Conservation (phyloP, 768 basidiomycete genomes). For the Thelephora ganbajun region DNA sequence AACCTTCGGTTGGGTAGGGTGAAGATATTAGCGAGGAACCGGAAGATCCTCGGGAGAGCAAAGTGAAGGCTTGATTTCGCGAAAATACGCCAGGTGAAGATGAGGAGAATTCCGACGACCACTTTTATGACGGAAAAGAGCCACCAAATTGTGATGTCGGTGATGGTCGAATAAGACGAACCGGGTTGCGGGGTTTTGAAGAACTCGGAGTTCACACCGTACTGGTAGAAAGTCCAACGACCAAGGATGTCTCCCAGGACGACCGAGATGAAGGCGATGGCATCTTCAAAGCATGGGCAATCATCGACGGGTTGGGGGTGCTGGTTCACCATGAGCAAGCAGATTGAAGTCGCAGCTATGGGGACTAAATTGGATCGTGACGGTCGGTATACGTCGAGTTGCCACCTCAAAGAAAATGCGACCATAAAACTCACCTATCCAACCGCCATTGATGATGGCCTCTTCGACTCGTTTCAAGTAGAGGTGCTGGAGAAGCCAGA, state of each 20-base stretch:
- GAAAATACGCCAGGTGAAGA: slow-evolving; percentile 80
- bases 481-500: slow-evolving; percentile 38
- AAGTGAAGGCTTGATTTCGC: slow-evolving; percentile 68
- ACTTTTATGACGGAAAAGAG: slow-evolving; percentile 25
- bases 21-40: slow-evolving; percentile 52
- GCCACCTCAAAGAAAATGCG: slow-evolving; percentile 12
- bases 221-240: slow-evolving; percentile 44
- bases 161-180: slow-evolving; percentile 27
- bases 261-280: slow-evolving; percentile 84
- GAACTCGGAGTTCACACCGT: slow-evolving; percentile 21
- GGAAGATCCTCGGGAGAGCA: slow-evolving; percentile 75
- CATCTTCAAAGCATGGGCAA: slow-evolving; percentile 97
- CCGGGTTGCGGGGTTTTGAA: slow-evolving; percentile 39
- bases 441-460: slow-evolving; percentile 25
- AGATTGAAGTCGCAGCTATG: slow-evolving; percentile 42
- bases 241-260: slow-evolving; percentile 60
- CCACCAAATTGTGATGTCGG: slow-evolving; percentile 23
- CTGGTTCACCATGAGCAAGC: slow-evolving; percentile 65
- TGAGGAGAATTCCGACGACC: slow-evolving; percentile 48
- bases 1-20: slow-evolving; percentile 72
- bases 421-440: slow-evolving; percentile 17
- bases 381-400: slow-evolving; percentile 1
- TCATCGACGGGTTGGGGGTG: slow-evolving; percentile 94
- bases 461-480: slow-evolving; percentile 25
- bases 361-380: slow-evolving; percentile 28